phyloP scores from a whole-genome alignment of 2,329 filamentous ascomycete species.

The Cucurbitaria berberidis region DNA sequence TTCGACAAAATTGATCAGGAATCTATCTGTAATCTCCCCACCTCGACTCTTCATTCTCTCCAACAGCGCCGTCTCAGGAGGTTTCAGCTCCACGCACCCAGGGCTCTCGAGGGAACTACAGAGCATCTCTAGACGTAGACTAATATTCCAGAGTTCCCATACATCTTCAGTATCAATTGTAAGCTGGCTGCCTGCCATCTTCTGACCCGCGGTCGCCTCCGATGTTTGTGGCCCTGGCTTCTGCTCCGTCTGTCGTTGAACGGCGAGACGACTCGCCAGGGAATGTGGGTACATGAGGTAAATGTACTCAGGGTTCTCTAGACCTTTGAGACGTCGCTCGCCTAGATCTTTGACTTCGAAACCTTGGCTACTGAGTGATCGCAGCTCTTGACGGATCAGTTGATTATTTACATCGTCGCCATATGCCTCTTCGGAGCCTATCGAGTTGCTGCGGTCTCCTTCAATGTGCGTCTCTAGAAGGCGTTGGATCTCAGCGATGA shows the following conservation, averaged over 20 bases:
- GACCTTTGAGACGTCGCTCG: conserved; percentile 91
- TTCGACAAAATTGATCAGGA: conserved; percentile 87
- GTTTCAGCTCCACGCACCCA: conserved; percentile 67
- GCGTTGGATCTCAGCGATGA: conserved; percentile 93
- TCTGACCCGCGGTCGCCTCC: conserved; percentile 63
- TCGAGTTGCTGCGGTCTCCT: conserved; percentile 72
- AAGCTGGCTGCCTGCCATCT: conserved; percentile 68
- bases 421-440: conserved; percentile 74
- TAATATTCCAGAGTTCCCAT: conserved; percentile 89
- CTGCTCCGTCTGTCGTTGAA: conserved; percentile 63
- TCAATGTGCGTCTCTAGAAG: conserved; percentile 90
- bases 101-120: conserved; percentile 85
- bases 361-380: conserved; percentile 85
- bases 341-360: conserved; percentile 98
- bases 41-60: conserved; percentile 74
- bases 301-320: conserved; percentile 95
- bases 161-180: conserved; percentile 84
- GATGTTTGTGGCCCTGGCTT: conserved; percentile 41
- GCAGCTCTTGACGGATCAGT: conserved; percentile 84
- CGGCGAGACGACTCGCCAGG: conserved; percentile 78
- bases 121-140: conserved; percentile 87
- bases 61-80: conserved; percentile 82
- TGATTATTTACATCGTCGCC: conserved; percentile 76
- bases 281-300: conserved; percentile 95
- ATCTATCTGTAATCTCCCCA: conserved; percentile 86